phyloP scores from a whole-genome alignment of 1,284 basidiomycete genomes.

The Cryptococcus sp. region DNA sequence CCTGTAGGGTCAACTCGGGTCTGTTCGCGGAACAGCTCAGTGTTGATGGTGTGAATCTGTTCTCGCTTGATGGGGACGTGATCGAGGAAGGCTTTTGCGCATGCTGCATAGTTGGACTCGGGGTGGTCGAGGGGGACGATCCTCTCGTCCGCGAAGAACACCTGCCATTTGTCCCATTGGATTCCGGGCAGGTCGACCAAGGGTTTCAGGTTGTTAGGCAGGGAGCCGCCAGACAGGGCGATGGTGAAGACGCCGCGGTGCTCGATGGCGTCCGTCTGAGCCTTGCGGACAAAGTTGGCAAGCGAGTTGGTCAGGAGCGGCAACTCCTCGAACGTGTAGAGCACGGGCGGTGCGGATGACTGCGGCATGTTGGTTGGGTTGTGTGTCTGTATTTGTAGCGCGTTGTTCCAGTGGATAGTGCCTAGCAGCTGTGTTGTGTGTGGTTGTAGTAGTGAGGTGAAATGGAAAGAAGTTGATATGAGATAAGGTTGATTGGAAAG shows the following conservation, averaged over 20 bases:
- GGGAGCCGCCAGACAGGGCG: constrained; percentile 89
- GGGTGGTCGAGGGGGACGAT: constrained; percentile 87
- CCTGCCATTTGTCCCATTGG: constrained; percentile 96
- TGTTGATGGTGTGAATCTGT: constrained; percentile 86
- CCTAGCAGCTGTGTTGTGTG: too few species aligned
- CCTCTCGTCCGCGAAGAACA: constrained; percentile 96
- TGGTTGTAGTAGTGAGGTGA: too few species aligned
- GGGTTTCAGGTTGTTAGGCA: constrained; percentile 78
- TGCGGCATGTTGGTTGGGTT: constrained; percentile 35
- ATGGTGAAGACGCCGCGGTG: constrained; percentile 88
- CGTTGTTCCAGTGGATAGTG: background rate
- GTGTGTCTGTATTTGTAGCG: background rate
- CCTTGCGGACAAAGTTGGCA: constrained; percentile 79
- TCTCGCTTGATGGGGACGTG: constrained; percentile 71
- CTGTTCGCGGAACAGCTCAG: constrained; percentile 60
- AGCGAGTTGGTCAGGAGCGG: constrained; percentile 63
- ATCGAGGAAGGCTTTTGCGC: constrained; percentile 74
- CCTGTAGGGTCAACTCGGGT: constrained; percentile 39
- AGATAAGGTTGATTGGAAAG: too few species aligned
- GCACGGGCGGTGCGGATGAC: constrained; percentile 60
- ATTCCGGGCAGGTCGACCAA: constrained; percentile 69
- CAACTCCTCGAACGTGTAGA: constrained; percentile 70
- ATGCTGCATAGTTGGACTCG: constrained; percentile 87
- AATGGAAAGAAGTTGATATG: too few species aligned
- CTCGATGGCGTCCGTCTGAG: constrained; percentile 84